Conservation (phyloP, 208 protist species). For the Trichomonas vaginalis region DNA sequence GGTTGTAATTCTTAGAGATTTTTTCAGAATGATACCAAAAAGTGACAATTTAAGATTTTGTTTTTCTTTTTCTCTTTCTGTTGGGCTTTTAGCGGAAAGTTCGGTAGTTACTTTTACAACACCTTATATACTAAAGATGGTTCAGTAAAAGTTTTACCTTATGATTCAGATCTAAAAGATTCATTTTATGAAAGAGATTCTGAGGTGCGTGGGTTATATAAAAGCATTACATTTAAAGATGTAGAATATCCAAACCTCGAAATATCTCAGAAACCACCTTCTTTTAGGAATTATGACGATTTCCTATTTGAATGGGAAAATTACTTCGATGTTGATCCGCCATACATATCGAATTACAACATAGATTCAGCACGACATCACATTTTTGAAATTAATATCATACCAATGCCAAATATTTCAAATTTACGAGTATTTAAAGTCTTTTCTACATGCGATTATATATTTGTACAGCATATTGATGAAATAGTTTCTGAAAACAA, state of each 20-base stretch:
- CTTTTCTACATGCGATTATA: not conserved
- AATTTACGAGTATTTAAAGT: not conserved
- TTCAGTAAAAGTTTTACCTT: not conserved
- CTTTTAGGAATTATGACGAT: not conserved
- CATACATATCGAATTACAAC: not conserved
- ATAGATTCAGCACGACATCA: not conserved
- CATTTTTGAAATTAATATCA: not conserved
- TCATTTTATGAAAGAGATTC: not conserved
- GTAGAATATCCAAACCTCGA: not conserved
- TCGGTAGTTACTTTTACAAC: not conserved
- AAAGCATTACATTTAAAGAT: not conserved
- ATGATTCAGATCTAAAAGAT: not conserved
- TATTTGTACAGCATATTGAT: not conserved
- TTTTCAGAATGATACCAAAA: no score
- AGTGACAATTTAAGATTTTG: no score
- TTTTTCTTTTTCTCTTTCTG: not conserved
- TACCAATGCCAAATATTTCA: not conserved
- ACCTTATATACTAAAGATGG: not conserved
- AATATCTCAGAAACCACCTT: not conserved
- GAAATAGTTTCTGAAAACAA: not conserved
- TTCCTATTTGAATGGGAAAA: not conserved
- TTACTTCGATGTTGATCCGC: not conserved
- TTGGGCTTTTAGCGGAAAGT: not conserved
- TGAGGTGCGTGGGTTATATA: not conserved
- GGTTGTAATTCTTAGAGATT: no score